These are phyloP conservation scores for Sclerotinia minor DNA, from an alignment of 2,329 filamentous ascomycete genomes.

Conservation along the genomic window DNA sequence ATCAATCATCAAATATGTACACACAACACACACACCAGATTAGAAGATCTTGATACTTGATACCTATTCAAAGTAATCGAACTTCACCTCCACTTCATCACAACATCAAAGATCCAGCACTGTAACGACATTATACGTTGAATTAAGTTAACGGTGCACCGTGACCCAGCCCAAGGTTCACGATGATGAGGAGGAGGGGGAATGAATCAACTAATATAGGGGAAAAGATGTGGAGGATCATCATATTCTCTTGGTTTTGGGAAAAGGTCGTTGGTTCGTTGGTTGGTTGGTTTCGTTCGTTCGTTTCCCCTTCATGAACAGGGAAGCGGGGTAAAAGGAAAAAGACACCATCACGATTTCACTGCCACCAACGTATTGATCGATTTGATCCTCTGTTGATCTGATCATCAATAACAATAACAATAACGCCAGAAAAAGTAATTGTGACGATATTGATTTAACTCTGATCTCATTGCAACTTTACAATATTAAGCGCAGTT, in stretches of 20 bases:
- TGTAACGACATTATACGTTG: conserved; percentile 8
- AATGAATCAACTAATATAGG: neutral
- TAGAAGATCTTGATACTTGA: neutral
- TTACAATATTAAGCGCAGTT: neutral
- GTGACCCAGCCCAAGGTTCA: neutral
- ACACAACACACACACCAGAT: neutral
- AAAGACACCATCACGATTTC: too few relatives aligned
- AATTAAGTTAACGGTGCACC: neutral
- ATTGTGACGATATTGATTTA: neutral
- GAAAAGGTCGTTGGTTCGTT: too few relatives aligned
- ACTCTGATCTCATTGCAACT: neutral
- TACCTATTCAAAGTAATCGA: neutral
- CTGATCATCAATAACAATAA: neutral
- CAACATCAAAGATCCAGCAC: neutral
- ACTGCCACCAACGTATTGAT: neutral
- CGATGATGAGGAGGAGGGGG: neutral
- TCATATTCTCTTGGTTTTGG: too few relatives aligned
- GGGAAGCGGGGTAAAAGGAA: too few relatives aligned
- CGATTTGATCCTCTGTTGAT: conserved; percentile 1
- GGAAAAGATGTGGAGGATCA: neutral
- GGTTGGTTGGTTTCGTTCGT: too few relatives aligned
- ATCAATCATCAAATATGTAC: too few relatives aligned
- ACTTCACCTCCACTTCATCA: too few relatives aligned
- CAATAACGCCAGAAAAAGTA: neutral
- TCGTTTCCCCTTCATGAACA: too few relatives aligned